phyloP scores from a whole-genome alignment of 2,329 filamentous ascomycete genomes.

The Ustulina deusta region DNA sequence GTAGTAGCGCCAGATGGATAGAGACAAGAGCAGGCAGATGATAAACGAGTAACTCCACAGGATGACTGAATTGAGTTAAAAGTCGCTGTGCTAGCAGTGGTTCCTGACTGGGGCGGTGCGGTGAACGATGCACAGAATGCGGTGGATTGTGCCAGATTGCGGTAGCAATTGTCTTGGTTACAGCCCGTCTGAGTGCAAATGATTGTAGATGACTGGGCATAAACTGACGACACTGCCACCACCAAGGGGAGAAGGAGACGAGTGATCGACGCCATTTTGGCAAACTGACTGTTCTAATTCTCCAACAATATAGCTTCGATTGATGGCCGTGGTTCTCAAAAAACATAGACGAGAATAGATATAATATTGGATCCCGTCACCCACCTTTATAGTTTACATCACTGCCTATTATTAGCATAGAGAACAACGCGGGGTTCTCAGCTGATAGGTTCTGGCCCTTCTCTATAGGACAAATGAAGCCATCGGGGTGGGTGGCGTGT shows the following conservation, averaged over 20 bases:
- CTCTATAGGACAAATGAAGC: not conserved
- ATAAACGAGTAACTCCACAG: constrained; percentile 24
- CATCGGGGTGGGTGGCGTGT: constrained; percentile 17
- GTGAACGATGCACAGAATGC: constrained; percentile 32
- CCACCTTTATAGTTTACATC: constrained; percentile 14
- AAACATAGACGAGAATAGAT: not conserved
- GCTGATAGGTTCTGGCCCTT: not conserved
- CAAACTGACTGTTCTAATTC: not conserved
- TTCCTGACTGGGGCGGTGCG: constrained; percentile 24
- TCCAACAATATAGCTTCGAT: not conserved
- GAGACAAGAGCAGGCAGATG: constrained; percentile 33
- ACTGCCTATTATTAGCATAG: not conserved
- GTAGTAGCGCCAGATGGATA: constrained; percentile 31
- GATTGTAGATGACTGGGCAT: constrained; percentile 29
- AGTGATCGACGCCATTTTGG: constrained; percentile 5
- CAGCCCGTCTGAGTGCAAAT: constrained; percentile 31
- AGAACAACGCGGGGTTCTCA: no score
- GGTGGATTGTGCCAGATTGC: constrained; percentile 28
- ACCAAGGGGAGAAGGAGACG: constrained; percentile 18
- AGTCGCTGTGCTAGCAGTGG: constrained; percentile 20
- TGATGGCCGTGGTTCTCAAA: not conserved
- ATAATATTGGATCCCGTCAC: not conserved
- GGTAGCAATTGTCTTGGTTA: constrained; percentile 34
- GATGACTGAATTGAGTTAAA: constrained; percentile 29
- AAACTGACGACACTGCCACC: constrained; percentile 10